Percentiles rank a stretch among this genome's conserved stretches.
These are phyloP conservation scores for Rauvolfia tetraphylla DNA, from an alignment of 257 asterid species.

Conservation along the genomic window DNA sequence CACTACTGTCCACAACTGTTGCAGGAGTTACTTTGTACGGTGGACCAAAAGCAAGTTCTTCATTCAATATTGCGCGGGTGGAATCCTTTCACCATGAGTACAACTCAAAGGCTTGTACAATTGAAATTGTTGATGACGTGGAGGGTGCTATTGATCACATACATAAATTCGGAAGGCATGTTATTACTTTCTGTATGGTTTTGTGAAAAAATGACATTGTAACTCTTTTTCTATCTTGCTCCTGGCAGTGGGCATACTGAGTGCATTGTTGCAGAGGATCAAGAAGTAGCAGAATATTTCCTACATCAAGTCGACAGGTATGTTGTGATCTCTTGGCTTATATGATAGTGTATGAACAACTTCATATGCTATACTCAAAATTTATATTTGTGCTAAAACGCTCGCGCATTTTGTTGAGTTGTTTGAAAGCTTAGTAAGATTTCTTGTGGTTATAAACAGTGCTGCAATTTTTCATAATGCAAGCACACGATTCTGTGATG, in stretches of 20 bases:
- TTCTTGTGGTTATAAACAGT: constrained; percentile 27
- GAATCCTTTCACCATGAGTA: constrained; percentile 54
- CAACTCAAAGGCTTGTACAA: constrained; percentile 50
- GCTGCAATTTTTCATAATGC: constrained; percentile 73
- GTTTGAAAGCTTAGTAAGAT: neutral
- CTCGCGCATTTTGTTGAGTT: neutral
- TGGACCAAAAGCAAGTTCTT: constrained; percentile 51
- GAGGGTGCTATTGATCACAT: constrained; percentile 48
- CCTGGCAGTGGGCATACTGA: constrained; percentile 35
- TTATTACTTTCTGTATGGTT: neutral
- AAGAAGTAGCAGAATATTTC: constrained; percentile 26
- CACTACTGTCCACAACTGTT: neutral
- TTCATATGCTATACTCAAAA: neutral
- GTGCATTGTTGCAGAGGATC: constrained; percentile 30
- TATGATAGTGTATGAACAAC: neutral
- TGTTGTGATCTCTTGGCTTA: neutral
- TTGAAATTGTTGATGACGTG: constrained; percentile 53
- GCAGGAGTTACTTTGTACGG: constrained; percentile 54
- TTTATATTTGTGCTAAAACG: neutral
- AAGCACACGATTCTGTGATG: constrained; percentile 73
- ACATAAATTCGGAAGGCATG: constrained; percentile 54
- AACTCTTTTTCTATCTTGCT: neutral
- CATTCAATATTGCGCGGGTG: constrained; percentile 28
- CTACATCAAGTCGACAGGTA: constrained; percentile 63
- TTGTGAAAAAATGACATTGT: neutral